A percentile compares a stretch with the other conserved stretches of the same genome.
phyloP scores from a whole-genome alignment of 2,329 filamentous ascomycete genomes.

The Penicillium occitanis region DNA sequence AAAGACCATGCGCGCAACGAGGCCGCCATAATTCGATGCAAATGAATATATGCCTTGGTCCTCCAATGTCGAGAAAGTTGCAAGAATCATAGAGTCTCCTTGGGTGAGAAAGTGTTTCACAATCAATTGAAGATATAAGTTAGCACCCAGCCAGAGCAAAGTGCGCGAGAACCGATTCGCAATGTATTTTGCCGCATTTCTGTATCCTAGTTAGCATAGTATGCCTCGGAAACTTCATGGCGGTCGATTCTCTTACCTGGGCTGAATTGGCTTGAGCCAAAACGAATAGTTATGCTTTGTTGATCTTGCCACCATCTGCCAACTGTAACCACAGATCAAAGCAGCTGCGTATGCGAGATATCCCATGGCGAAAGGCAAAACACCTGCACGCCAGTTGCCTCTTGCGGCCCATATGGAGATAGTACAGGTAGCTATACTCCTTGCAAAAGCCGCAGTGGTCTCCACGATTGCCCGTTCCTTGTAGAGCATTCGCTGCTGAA shows the following conservation, averaged over 20 bases:
- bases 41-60: conserved; percentile 91
- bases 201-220: conserved; percentile 24
- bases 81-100: conserved; percentile 87
- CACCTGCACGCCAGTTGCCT: conserved; percentile 60
- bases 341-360: conserved; percentile 73
- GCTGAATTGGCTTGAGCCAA: conserved; percentile 48
- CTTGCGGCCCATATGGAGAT: conserved; percentile 64
- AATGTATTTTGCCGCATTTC: conserved; percentile 46
- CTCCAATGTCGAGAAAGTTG: conserved; percentile 69
- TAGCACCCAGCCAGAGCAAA: conserved; percentile 72
- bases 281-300: conserved; percentile 67
- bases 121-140: conserved; percentile 80
- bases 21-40: conserved; percentile 89
- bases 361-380: conserved; percentile 84
- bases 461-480: conserved; percentile 79
- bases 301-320: conserved; percentile 60
- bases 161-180: conserved; percentile 65
- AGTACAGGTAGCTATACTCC: conserved; percentile 73
- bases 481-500: conserved; percentile 79
- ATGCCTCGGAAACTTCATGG: not conserved
- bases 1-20: conserved; percentile 84
- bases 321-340: conserved; percentile 68
- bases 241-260: conserved; percentile 36
- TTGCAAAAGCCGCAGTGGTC: conserved; percentile 72
- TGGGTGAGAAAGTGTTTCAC: conserved; percentile 94